A percentile compares a stretch with the other conserved stretches of the same genome.
Evolutionary conservation across 805 yeast genomes (phyloP).

Genomic region (Metschnikowia kunwiensis): DNA sequence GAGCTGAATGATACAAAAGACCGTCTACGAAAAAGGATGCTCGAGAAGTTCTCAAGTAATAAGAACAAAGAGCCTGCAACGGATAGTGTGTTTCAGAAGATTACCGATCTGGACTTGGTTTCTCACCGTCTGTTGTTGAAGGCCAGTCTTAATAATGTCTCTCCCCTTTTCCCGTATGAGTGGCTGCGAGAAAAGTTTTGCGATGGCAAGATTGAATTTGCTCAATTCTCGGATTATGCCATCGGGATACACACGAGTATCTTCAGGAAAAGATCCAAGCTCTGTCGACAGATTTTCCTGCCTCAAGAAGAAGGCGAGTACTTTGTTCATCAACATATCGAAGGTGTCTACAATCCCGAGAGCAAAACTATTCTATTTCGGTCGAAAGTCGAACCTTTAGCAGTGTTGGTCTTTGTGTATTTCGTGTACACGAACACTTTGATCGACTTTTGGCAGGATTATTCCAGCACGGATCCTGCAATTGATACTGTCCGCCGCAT

Average conservation of each 20-base stretch:
- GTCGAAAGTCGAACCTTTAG: constrained; percentile 27
- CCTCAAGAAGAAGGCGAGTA: constrained; percentile 20
- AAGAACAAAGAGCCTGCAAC: constrained; percentile 5
- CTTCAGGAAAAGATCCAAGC: constrained; percentile 29
- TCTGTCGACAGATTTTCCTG: constrained; percentile 24
- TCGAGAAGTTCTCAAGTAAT: not conserved
- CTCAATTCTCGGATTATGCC: constrained; percentile 18
- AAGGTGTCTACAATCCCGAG: constrained; percentile 22
- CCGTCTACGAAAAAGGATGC: constrained; percentile 1
- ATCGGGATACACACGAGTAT: constrained; percentile 39
- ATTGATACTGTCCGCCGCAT: constrained; percentile 28
- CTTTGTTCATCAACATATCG: constrained; percentile 24
- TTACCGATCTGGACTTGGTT: constrained; percentile 1
- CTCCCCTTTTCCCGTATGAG: not conserved
- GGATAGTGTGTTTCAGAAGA: constrained; percentile 3
- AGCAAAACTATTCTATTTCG: constrained; percentile 20
- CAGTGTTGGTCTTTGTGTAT: constrained; percentile 42
- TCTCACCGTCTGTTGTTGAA: constrained; percentile 2
- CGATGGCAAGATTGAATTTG: constrained; percentile 34
- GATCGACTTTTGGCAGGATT: constrained; percentile 47
- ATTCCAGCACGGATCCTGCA: constrained; percentile 20
- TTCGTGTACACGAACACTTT: constrained; percentile 48
- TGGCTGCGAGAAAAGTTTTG: constrained; percentile 26
- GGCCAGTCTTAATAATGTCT: not conserved
- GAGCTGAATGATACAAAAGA: constrained; percentile 1